phyloP scores from a whole-genome alignment of 495 filamentous ascomycete species.

The Lophiostoma macrostomum region DNA sequence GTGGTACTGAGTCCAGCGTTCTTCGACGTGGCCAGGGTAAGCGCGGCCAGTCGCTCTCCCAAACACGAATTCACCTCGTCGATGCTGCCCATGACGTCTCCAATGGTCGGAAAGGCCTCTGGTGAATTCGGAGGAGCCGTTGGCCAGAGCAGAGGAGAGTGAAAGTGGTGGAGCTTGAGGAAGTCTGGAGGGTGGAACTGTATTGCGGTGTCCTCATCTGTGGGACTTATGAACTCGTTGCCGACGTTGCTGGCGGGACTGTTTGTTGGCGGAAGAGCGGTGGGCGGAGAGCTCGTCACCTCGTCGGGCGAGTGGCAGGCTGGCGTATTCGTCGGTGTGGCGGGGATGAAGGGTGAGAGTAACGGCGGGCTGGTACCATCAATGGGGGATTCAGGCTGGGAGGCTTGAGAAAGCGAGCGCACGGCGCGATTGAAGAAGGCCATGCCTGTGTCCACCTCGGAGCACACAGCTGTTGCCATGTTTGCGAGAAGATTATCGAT shows the following conservation, averaged over 20 bases:
- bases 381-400: not conserved
- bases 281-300: not conserved
- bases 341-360: not conserved
- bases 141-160: constrained; percentile 2
- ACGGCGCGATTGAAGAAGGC: not conserved
- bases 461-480: too few relatives aligned
- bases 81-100: not conserved
- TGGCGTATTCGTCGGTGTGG: not conserved
- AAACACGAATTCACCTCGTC: not conserved
- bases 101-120: not conserved
- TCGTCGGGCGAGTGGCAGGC: too few relatives aligned
- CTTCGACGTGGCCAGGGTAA: not conserved
- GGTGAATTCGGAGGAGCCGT: constrained; percentile 1
- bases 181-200: not conserved
- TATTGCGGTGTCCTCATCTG: not conserved
- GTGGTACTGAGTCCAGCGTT: not conserved
- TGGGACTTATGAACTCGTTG: not conserved
- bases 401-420: not conserved
- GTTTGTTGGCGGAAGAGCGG: not conserved
- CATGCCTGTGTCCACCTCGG: not conserved
- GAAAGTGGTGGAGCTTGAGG: not conserved
- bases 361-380: not conserved
- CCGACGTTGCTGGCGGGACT: not conserved
- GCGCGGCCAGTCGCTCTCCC: not conserved
- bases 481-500: too few relatives aligned